phyloP scores from a whole-genome alignment of 129 eudicot genomes.

The Mikania micrantha region DNA sequence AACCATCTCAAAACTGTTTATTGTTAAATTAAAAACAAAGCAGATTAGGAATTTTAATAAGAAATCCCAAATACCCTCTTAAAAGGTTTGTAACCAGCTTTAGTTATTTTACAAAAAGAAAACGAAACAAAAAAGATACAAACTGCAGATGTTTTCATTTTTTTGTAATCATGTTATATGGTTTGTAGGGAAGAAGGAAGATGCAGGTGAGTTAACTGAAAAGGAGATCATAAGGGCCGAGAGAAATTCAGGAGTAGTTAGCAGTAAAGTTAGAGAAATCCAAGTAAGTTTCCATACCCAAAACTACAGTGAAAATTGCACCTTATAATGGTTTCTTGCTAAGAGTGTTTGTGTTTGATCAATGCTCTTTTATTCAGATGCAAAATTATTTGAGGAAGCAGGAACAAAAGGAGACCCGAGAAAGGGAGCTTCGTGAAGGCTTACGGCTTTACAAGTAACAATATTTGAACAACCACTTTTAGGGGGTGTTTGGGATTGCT shows the following conservation, averaged over 20 bases:
- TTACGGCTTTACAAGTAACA: constrained; percentile 77
- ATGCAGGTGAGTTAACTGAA: constrained; percentile 57
- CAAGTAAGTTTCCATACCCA: constrained; percentile 48
- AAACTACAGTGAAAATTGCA: background rate
- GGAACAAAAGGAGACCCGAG: constrained; percentile 81
- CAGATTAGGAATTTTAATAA: background rate
- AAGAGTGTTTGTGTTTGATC: background rate
- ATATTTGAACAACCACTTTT: background rate
- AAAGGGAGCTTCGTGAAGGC: constrained; percentile 89
- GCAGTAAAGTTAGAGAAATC: constrained; percentile 76
- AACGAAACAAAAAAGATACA: too few species aligned
- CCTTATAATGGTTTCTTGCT: background rate
- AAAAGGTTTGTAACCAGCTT: background rate
- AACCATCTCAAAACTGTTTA: background rate
- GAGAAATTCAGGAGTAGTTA: constrained; percentile 82
- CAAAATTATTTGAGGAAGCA: constrained; percentile 69
- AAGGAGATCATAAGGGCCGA: constrained; percentile 92
- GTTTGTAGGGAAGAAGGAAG: constrained; percentile 63
- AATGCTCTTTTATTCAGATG: constrained; percentile 40
- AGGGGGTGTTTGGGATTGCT: background rate
- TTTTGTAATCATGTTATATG: background rate
- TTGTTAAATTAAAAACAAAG: background rate
- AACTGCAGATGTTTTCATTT: background rate
- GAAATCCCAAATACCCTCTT: background rate
- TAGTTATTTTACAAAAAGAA: background rate